Evolutionary conservation across 306 rosid species (phyloP).

Genomic region (Cucumis sativus): DNA sequence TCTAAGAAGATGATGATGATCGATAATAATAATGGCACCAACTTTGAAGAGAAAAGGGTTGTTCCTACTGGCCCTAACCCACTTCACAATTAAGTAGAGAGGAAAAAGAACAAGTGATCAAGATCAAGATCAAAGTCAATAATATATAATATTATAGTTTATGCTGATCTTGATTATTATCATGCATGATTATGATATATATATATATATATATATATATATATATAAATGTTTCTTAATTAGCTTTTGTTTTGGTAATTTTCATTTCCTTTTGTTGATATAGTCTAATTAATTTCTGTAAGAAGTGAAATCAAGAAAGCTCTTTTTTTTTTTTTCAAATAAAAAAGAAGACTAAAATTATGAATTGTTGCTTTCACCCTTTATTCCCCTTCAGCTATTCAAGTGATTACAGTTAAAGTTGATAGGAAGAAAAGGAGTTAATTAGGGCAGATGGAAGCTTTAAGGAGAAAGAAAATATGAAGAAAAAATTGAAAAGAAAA

Average conservation of each 20-base stretch:
- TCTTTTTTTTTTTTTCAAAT: neutral
- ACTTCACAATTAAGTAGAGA: slow-evolving; percentile 64
- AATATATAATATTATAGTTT: neutral
- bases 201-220: no score
- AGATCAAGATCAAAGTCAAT: neutral
- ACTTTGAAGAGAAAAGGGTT: slow-evolving; percentile 48
- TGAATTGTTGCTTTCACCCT: no score
- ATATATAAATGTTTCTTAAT: neutral
- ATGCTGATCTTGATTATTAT: neutral
- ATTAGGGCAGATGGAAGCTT: neutral
- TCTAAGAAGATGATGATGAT: slow-evolving; percentile 14
- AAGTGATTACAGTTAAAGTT: neutral
- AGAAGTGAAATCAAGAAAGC: neutral
- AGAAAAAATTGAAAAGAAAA: neutral
- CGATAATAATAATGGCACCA: neutral
- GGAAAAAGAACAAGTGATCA: neutral
- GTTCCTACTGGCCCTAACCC: slow-evolving; percentile 94
- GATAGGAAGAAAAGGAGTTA: neutral
- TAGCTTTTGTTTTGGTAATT: neutral
- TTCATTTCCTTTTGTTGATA: slow-evolving; percentile 1
- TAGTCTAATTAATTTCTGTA: neutral
- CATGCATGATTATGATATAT: neutral
- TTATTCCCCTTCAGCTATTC: no score
- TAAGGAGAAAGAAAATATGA: slow-evolving; percentile 2
- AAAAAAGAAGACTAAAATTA: no score